Base-by-base conservation (phyloP, 2,329 filamentous ascomycete genomes). In the Talaromyces amestolkiae region DNA sequence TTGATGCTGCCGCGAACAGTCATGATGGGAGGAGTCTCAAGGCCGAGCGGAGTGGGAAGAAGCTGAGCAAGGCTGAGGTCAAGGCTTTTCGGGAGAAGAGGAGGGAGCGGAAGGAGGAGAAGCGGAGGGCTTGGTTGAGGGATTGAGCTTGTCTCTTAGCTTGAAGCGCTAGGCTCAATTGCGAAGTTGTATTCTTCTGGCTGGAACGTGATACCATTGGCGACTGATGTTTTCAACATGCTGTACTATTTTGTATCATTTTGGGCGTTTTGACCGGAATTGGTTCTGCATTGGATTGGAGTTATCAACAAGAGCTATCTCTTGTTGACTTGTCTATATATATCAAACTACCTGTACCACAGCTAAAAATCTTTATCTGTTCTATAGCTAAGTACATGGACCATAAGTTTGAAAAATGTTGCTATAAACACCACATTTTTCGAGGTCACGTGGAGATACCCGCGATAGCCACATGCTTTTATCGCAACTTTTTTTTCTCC, bases 1-100 rank as follows among this genome's bases (percentile, higher is more conserved):
- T 97, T 51, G 93, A 98, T 77, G 91, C 93, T 4, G 93, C 93
- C 3, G 94, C 93, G 4, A 97, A 96, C 74, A 87, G 87, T 65
- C 93, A 99, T 74, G 90, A 97, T 71, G 95, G 95, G 1, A 87
- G 90, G 66, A 97, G 93, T 74, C 82, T 99, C 66, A 96, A 94
- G 79, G 95, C 93, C 1, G 95, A 99, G 82, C 85, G 95, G 64
- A 89, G 91, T 65, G 88, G 89, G 63, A 93, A 95, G 85, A 93
- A 92, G 79, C 84, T 94, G 27, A 90, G 82, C 65, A 96, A 94
- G 83, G 84, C 90, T 67, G 92, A 99, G 80, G 81, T 99, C 69
- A 94, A 96, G 81, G 88, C 89, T 65, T 97, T 94, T 81, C 95
- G 93, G 79, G 90, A 96, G 77, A 97, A 96, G 85, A 85, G 93